Percentiles rank a stretch among this genome's conserved stretches.
These are phyloP conservation scores for Magnolia changhungtana DNA, from an alignment of 164 flowering plant genomes.

Conservation along the genomic window DNA sequence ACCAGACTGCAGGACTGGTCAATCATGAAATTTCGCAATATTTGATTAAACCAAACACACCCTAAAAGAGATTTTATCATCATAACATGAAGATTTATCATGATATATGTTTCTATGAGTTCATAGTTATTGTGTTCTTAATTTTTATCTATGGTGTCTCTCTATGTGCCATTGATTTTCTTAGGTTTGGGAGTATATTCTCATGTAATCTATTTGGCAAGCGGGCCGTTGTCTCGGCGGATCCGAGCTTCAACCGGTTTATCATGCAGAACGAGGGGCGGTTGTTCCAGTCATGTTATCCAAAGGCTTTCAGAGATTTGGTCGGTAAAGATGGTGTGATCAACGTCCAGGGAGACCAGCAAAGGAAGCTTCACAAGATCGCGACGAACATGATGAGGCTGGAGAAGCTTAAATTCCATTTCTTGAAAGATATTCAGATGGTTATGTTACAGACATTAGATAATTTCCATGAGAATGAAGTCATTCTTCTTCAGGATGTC, in stretches of 20 bases:
- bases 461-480: constrained; percentile 39
- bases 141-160: too few species aligned
- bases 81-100: too few species aligned
- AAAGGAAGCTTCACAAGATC: constrained; percentile 66
- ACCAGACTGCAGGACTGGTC: too few species aligned
- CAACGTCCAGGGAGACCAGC: constrained; percentile 80
- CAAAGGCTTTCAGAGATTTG: constrained; percentile 78
- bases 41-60: too few species aligned
- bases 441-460: constrained; percentile 50
- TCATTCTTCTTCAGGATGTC: constrained; percentile 62
- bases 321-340: constrained; percentile 86
- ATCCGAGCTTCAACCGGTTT: constrained; percentile 64
- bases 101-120: background rate
- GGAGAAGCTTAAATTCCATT: constrained; percentile 64
- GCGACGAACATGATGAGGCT: constrained; percentile 76
- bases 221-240: constrained; percentile 77
- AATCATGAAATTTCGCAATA: too few species aligned
- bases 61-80: too few species aligned
- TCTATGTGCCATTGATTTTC: background rate
- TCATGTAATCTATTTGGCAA: constrained; percentile 70
- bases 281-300: constrained; percentile 76
- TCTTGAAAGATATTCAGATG: constrained; percentile 56
- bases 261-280: constrained; percentile 88
- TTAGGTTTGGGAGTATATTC: constrained; percentile 78
- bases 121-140: too few species aligned